phyloP scores from a whole-genome alignment of 768 basidiomycete species.

The Tricholoma flavovirens region DNA sequence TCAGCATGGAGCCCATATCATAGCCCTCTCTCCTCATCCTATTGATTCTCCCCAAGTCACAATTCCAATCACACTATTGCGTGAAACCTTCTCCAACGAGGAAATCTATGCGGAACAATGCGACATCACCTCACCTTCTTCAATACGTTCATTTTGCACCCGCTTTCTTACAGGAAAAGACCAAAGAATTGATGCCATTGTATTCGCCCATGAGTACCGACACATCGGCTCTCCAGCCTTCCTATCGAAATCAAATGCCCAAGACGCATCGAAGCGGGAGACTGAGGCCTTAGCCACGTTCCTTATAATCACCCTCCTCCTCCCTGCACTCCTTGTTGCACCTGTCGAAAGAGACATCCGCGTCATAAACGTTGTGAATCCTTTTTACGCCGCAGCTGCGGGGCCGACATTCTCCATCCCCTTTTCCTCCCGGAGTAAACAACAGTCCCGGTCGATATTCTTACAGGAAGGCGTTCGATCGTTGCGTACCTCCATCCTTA shows the following conservation, averaged over 20 bases:
- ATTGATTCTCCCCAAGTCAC: slow-evolving; percentile 48
- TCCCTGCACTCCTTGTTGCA: slow-evolving; percentile 75
- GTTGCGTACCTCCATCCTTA: slow-evolving; percentile 56
- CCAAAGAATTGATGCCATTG: slow-evolving; percentile 68
- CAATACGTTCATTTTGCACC: slow-evolving; percentile 65
- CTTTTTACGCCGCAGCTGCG: slow-evolving; percentile 81
- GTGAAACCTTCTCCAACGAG: slow-evolving; percentile 66
- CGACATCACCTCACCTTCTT: slow-evolving; percentile 58
- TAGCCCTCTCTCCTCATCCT: slow-evolving; percentile 62
- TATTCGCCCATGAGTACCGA: slow-evolving; percentile 75
- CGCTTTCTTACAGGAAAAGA: slow-evolving; percentile 61
- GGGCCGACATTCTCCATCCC: slow-evolving; percentile 31
- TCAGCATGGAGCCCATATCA: slow-evolving; percentile 70
- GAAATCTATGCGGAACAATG: slow-evolving; percentile 77
- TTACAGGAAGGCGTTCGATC: slow-evolving; percentile 62
- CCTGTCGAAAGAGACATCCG: slow-evolving; percentile 88
- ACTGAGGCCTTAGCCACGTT: slow-evolving; percentile 63
- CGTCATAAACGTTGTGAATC: slow-evolving; percentile 82
- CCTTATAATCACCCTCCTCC: slow-evolving; percentile 69
- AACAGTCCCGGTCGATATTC: slow-evolving; percentile 30
- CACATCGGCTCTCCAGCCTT: slow-evolving; percentile 45
- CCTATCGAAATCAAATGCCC: slow-evolving; percentile 17
- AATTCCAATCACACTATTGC: slow-evolving; percentile 62
- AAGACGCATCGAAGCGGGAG: slow-evolving; percentile 35
- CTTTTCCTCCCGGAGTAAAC: slow-evolving; percentile 16